Evolutionary conservation across 306 rosid genomes (phyloP).

Genomic region (Pyrus betulifolia): DNA sequence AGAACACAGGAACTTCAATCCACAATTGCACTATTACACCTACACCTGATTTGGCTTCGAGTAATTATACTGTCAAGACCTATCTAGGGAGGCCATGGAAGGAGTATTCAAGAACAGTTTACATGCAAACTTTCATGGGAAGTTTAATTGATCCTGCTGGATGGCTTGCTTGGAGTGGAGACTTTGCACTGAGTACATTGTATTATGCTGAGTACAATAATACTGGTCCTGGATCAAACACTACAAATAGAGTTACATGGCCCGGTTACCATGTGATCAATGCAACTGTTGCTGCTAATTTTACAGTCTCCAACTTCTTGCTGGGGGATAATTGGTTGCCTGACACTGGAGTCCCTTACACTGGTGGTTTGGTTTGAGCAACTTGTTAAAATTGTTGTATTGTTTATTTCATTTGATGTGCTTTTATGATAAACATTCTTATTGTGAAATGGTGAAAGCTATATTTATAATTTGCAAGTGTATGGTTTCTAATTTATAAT

Average conservation of each 20-base stretch:
- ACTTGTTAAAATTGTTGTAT: not conserved
- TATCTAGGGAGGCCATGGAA: constrained; percentile 46
- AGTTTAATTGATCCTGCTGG: constrained; percentile 25
- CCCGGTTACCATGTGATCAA: constrained; percentile 26
- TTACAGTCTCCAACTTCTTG: constrained; percentile 30
- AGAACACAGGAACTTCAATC: constrained; percentile 30
- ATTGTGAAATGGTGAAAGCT: not conserved
- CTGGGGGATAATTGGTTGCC: constrained; percentile 36
- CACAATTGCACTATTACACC: constrained; percentile 31
- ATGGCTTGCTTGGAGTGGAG: constrained; percentile 30
- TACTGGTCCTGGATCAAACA: constrained; percentile 25
- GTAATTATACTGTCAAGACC: constrained; percentile 8
- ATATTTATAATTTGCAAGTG: not conserved
- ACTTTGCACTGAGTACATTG: constrained; percentile 16
- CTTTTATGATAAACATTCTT: not conserved
- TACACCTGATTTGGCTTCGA: constrained; percentile 13
- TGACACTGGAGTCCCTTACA: constrained; percentile 30
- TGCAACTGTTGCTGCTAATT: constrained; percentile 16
- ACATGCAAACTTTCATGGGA: constrained; percentile 28
- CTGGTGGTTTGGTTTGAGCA: not conserved
- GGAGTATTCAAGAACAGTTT: constrained; percentile 26
- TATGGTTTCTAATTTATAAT: not conserved
- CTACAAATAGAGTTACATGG: constrained; percentile 22
- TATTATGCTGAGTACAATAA: constrained; percentile 34
- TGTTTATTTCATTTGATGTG: not conserved